These are phyloP conservation scores for Magnolia officinalis DNA, from an alignment of 164 flowering plant species.

Conservation along the genomic window DNA sequence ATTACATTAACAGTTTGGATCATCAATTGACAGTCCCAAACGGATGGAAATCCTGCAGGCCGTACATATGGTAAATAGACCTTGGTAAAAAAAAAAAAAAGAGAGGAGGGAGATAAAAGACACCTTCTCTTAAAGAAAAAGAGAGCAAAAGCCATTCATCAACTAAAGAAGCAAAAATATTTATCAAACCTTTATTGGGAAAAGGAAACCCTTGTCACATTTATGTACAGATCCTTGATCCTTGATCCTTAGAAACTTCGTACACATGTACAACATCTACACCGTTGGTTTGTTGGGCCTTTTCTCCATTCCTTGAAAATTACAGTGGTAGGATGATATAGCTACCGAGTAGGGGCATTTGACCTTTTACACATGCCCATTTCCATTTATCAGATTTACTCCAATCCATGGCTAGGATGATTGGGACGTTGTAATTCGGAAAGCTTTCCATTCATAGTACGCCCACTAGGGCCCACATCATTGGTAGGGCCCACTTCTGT, in stretches of 20 bases:
- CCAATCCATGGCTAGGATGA: too few relatives aligned
- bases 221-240: neutral
- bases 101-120: neutral
- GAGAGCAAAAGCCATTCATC: neutral
- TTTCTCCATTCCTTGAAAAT: neutral
- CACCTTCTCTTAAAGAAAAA: neutral
- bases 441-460: too few relatives aligned
- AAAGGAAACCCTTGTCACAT: slow-evolving; percentile 5
- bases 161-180: neutral
- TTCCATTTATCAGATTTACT: neutral
- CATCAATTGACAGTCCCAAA: too few relatives aligned
- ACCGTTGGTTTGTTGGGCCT: neutral
- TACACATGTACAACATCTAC: neutral
- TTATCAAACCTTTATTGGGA: slow-evolving; percentile 24
- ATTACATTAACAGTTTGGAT: too few relatives aligned
- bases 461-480: too few relatives aligned
- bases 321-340: neutral
- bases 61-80: neutral
- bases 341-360: neutral
- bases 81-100: neutral
- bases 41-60: too few relatives aligned
- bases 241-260: neutral
- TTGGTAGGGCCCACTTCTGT: too few relatives aligned
- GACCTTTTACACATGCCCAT: neutral
- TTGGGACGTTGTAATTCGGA: too few relatives aligned